Conservation (phyloP, 2,329 filamentous ascomycete genomes). For the Thielaviopsis populi region DNA sequence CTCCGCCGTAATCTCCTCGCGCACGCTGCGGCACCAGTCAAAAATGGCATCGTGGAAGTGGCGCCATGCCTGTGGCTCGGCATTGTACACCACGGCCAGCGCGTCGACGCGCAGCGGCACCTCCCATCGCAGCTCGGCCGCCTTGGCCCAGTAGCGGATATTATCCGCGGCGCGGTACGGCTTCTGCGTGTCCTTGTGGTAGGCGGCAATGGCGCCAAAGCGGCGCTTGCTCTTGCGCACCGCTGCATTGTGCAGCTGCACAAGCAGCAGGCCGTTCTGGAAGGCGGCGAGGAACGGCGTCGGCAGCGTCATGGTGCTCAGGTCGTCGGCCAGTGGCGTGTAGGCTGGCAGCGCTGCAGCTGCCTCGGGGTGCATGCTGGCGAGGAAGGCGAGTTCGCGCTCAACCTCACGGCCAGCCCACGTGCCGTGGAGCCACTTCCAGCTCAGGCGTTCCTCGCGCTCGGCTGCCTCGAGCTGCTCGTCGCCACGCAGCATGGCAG, state of each 20-base stretch:
- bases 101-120: slow-evolving; percentile 70
- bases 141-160: slow-evolving; percentile 89
- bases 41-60: slow-evolving; percentile 72
- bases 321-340: slow-evolving; percentile 27
- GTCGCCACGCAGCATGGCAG: slow-evolving; percentile 60
- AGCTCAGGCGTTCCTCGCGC: slow-evolving; percentile 51
- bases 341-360: slow-evolving; percentile 44
- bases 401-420: slow-evolving; percentile 64
- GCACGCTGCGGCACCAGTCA: slow-evolving; percentile 67
- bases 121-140: slow-evolving; percentile 87
- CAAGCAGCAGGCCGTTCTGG: slow-evolving; percentile 64
- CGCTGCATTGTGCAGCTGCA: slow-evolving; percentile 78
- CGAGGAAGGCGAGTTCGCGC: slow-evolving; percentile 67
- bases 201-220: slow-evolving; percentile 78
- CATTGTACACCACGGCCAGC: slow-evolving; percentile 70
- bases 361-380: slow-evolving; percentile 44
- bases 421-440: slow-evolving; percentile 61
- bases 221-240: slow-evolving; percentile 72
- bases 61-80: slow-evolving; percentile 53
- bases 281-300: slow-evolving; percentile 61
- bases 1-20: slow-evolving; percentile 69
- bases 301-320: slow-evolving; percentile 31
- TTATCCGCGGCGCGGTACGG: slow-evolving; percentile 92
- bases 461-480: slow-evolving; percentile 64
- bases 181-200: slow-evolving; percentile 85